These are phyloP conservation scores for Solanum dulcamara DNA, from an alignment of 257 asterid genomes.

Conservation along the genomic window DNA sequence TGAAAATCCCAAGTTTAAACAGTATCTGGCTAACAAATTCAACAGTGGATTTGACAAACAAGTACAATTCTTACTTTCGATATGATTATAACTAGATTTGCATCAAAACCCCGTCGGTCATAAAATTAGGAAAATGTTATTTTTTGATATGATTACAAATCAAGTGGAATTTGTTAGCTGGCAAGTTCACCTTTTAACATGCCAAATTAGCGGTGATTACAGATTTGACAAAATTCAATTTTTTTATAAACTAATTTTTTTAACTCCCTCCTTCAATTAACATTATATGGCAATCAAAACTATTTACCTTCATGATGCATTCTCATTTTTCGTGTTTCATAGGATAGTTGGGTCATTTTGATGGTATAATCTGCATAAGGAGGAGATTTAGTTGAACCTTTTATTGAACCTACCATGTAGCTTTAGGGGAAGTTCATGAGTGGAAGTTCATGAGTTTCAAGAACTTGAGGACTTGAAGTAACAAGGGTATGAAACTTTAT, in stretches of 20 bases:
- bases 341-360: no score
- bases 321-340: background rate
- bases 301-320: background rate
- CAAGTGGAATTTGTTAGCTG: background rate
- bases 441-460: background rate
- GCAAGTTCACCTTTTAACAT: no score
- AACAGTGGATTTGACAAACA: background rate
- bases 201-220: background rate
- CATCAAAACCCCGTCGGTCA: background rate
- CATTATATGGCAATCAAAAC: background rate
- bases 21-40: background rate
- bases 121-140: background rate
- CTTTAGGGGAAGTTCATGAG: no score
- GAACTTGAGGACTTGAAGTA: background rate
- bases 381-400: background rate
- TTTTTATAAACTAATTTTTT: no score
- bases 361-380: background rate
- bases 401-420: background rate
- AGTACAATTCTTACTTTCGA: background rate
- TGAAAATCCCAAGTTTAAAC: background rate
- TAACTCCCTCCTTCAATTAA: fast-evolving
- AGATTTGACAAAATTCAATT: background rate
- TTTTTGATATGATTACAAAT: background rate
- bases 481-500: background rate
- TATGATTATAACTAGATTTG: background rate